A percentile compares a stretch with the other conserved stretches of the same genome.
Evolutionary conservation across 768 basidiomycete species (phyloP).

Genomic region (Clathrus columnatus): DNA sequence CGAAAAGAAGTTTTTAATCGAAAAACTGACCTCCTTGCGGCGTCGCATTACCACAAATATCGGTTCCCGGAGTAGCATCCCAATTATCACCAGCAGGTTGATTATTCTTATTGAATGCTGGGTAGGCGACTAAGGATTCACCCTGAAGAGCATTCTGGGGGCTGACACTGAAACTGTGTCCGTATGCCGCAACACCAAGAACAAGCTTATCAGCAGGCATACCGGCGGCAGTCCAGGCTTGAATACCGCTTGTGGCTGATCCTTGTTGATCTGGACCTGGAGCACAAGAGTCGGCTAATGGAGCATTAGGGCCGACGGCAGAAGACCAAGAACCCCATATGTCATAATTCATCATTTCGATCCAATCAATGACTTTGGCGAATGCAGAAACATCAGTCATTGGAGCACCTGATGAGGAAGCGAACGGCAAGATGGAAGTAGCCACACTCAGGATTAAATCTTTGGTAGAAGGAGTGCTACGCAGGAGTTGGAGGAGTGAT

Average conservation of each 20-base stretch:
- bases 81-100: constrained; percentile 9
- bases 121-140: constrained; percentile 2
- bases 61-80: constrained; percentile 4
- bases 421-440: constrained; percentile 56
- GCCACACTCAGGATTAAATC: constrained; percentile 71
- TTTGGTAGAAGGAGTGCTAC: constrained; percentile 39
- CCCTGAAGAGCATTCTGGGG: constrained; percentile 2
- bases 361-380: constrained; percentile 51
- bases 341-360: constrained; percentile 15
- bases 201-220: constrained; percentile 14
- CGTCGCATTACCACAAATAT: constrained; percentile 8
- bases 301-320: constrained; percentile 17
- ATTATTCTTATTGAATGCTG: constrained; percentile 12
- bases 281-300: constrained; percentile 15
- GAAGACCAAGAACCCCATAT: constrained; percentile 8
- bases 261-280: constrained; percentile 12
- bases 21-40: neutral
- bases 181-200: constrained; percentile 14
- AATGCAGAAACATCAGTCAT: constrained; percentile 57
- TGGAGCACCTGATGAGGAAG: constrained; percentile 45
- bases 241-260: constrained; percentile 14
- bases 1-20: neutral
- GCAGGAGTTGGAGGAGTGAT: constrained; percentile 62
- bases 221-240: constrained; percentile 11
- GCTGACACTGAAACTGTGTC: constrained; percentile 10